phyloP scores from a whole-genome alignment of 148 eudicot species.

The Vaccinium vitisidaea region DNA sequence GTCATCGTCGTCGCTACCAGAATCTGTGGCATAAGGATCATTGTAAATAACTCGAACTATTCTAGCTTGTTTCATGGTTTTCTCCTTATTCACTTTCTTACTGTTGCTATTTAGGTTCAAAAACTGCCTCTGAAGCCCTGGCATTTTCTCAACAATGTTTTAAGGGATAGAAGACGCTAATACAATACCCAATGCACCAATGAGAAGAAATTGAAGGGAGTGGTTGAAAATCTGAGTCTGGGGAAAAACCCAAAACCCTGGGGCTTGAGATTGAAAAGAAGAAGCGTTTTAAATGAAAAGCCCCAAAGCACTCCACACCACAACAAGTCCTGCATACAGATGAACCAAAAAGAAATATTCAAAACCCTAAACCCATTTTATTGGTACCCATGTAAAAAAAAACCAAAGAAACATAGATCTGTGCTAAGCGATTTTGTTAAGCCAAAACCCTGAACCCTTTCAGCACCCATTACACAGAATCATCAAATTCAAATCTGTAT shows the following conservation, averaged over 20 bases:
- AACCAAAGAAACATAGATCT: not conserved
- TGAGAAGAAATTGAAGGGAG: not conserved
- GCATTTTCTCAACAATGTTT: constrained; percentile 15
- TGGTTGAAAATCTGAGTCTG: not conserved
- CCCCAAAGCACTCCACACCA: constrained; percentile 20
- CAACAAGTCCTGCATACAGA: constrained; percentile 28
- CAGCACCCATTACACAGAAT: not conserved
- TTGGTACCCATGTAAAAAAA: not conserved
- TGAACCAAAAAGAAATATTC: constrained; percentile 3
- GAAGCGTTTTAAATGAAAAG: constrained; percentile 26
- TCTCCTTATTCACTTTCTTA: constrained; percentile 17
- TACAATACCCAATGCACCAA: not conserved
- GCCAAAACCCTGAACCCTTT: constrained; percentile 2
- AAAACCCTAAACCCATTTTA: constrained; percentile 10
- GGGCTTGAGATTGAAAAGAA: constrained; percentile 1
- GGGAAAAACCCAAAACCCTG: constrained; percentile 13
- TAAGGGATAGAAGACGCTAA: constrained; percentile 1
- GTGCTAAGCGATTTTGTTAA: not conserved
- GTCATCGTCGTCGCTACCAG: constrained; percentile 11
- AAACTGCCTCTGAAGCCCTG: constrained; percentile 18
- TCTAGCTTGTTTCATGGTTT: constrained; percentile 1
- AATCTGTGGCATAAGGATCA: constrained; percentile 28
- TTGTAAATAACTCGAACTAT: constrained; percentile 17
- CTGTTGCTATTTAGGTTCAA: not conserved
- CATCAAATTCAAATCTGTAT: not conserved